phyloP scores from a whole-genome alignment of 176 grass and related monocot species.

The Aegilops sharonensis region DNA sequence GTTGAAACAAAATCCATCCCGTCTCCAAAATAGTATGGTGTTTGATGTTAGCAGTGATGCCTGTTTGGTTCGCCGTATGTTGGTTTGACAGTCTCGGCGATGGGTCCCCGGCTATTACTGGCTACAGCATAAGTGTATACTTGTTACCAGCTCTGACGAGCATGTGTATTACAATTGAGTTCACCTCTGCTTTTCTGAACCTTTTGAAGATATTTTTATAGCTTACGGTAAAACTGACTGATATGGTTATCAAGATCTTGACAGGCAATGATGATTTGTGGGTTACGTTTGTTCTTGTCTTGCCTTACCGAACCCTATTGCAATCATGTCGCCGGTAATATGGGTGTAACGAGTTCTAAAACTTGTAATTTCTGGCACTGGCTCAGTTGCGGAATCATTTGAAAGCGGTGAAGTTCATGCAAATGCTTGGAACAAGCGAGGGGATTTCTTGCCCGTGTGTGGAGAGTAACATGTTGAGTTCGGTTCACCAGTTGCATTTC shows the following conservation, averaged over 20 bases:
- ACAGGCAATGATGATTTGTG: not conserved
- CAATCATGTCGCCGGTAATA: not conserved
- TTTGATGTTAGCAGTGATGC: constrained; percentile 15
- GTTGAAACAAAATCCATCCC: constrained; percentile 16
- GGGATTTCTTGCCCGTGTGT: too few species aligned
- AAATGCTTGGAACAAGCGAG: not conserved
- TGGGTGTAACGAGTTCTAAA: not conserved
- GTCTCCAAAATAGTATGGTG: constrained; percentile 25
- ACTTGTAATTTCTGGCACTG: not conserved
- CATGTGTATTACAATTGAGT: constrained; percentile 22
- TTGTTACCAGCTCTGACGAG: constrained; percentile 24
- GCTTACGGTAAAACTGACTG: not conserved
- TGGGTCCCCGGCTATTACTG: constrained; percentile 2
- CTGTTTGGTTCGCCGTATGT: constrained; percentile 26
- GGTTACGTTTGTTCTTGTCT: not conserved
- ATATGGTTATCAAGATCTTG: not conserved
- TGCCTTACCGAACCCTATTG: not conserved
- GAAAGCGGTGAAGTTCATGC: not conserved
- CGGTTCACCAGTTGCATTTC: too few species aligned
- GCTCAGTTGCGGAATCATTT: not conserved
- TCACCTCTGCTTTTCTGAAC: constrained; percentile 14
- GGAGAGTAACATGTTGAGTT: too few species aligned
- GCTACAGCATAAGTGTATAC: constrained; percentile 21
- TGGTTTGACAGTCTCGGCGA: not conserved
- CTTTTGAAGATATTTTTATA: constrained; percentile 8